A percentile compares a stretch with the other conserved stretches of the same genome.
Evolutionary conservation across 1,284 basidiomycete species (phyloP).

Genomic region (Pisolithus thermaeus): DNA sequence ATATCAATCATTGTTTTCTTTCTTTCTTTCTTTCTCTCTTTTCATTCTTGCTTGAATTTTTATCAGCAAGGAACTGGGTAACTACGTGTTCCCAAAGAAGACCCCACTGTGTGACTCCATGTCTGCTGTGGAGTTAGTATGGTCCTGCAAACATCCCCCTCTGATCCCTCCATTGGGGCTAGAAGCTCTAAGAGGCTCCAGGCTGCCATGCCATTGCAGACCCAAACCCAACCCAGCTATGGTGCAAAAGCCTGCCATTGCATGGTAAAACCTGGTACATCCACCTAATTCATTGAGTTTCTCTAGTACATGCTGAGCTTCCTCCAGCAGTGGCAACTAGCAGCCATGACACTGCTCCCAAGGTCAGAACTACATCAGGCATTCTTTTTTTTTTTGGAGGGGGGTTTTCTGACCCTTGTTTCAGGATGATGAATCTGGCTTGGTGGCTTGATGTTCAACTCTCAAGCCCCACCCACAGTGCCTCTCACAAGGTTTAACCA

Average conservation of each 20-base stretch:
- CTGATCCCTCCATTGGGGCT: not conserved
- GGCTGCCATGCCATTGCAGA: not conserved
- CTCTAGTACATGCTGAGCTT: not conserved
- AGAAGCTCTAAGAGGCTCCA: not conserved
- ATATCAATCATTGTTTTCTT: too few relatives aligned
- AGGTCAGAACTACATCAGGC: too few relatives aligned
- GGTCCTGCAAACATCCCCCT: not conserved
- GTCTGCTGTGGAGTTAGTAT: not conserved
- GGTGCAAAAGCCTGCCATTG: not conserved
- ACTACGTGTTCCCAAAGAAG: too few relatives aligned
- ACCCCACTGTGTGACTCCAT: not conserved
- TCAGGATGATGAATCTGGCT: not conserved
- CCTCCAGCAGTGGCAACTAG: not conserved
- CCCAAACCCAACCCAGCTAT: not conserved
- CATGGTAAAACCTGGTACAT: not conserved
- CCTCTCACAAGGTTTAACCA: too few relatives aligned
- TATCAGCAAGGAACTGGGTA: too few relatives aligned
- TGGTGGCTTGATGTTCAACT: not conserved
- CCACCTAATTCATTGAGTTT: not conserved
- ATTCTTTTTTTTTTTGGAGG: not conserved
- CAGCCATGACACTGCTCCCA: too few relatives aligned
- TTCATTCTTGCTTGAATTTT: too few relatives aligned
- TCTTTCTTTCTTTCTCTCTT: too few relatives aligned
- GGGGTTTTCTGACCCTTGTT: not conserved
- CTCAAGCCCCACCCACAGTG: too few relatives aligned